Conservation (phyloP, 139 green algal genomes). For the Ulvella scutata region DNA sequence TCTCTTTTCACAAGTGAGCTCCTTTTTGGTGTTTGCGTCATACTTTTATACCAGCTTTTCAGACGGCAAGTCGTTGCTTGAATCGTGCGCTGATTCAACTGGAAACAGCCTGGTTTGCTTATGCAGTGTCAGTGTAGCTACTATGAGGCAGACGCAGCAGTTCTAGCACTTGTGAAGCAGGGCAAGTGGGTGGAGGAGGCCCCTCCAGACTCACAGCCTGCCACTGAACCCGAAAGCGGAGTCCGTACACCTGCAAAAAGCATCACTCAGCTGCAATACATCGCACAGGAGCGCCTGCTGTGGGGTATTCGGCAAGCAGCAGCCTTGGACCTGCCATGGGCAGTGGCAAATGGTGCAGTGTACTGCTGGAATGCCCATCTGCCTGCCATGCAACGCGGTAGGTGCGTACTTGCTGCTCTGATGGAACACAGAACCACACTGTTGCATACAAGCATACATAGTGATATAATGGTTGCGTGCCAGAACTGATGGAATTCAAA, state of each 20-base stretch:
- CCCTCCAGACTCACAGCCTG: background rate
- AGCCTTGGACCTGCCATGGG: background rate
- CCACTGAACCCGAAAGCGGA: background rate
- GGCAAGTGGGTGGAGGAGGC: background rate
- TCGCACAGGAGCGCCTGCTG: background rate
- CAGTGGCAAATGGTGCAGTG: background rate
- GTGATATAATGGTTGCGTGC: no score
- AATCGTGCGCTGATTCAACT: background rate
- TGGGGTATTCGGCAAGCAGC: background rate
- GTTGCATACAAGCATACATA: no score
- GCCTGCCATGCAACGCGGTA: background rate
- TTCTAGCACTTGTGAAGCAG: background rate
- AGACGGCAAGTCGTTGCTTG: no score
- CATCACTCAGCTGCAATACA: background rate
- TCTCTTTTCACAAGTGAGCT: no score
- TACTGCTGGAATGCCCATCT: background rate
- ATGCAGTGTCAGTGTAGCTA: background rate
- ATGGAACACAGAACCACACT: no score
- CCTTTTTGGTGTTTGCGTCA: no score
- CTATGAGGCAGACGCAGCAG: background rate
- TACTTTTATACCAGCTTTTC: no score
- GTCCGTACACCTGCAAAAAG: background rate
- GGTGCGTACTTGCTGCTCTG: no score
- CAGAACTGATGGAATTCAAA: no score
- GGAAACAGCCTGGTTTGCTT: background rate